Evolutionary conservation across 164 flowering plant species (phyloP).

Genomic region (Platanus orientalis): DNA sequence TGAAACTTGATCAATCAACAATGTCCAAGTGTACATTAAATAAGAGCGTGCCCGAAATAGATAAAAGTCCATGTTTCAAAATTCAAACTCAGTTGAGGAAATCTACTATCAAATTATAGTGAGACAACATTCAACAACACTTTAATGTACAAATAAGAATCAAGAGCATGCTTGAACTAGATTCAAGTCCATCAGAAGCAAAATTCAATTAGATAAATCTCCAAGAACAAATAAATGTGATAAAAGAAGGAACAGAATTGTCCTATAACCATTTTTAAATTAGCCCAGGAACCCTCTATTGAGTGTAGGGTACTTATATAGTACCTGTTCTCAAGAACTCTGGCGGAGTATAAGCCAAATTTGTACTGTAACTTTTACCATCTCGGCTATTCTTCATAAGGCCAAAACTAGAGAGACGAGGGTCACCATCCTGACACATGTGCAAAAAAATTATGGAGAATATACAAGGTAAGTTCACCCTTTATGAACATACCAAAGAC

Average conservation of each 20-base stretch:
- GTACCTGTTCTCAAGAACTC: constrained; percentile 91
- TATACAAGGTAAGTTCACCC: neutral
- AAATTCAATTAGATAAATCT: too few relatives aligned
- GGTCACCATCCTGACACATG: constrained; percentile 79
- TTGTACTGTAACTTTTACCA: constrained; percentile 98
- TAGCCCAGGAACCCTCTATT: neutral
- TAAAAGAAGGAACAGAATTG: neutral
- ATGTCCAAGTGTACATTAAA: too few relatives aligned
- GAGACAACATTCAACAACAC: too few relatives aligned
- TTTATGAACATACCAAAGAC: too few relatives aligned
- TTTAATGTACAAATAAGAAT: too few relatives aligned
- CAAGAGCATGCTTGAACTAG: too few relatives aligned
- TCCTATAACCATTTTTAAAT: neutral
- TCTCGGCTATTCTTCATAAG: constrained; percentile 96
- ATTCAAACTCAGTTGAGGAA: too few relatives aligned
- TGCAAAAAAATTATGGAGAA: neutral
- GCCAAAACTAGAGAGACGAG: constrained; percentile 90
- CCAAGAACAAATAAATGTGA: neutral
- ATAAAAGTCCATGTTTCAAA: too few relatives aligned
- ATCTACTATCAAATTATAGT: too few relatives aligned
- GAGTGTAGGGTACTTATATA: neutral
- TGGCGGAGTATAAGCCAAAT: constrained; percentile 94
- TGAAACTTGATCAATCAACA: too few relatives aligned
- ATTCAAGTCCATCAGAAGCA: too few relatives aligned
- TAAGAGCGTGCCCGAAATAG: too few relatives aligned